Evolutionary conservation across 2,329 filamentous ascomycete species (phyloP).

Genomic region (Chrysoporthe puriensis): DNA sequence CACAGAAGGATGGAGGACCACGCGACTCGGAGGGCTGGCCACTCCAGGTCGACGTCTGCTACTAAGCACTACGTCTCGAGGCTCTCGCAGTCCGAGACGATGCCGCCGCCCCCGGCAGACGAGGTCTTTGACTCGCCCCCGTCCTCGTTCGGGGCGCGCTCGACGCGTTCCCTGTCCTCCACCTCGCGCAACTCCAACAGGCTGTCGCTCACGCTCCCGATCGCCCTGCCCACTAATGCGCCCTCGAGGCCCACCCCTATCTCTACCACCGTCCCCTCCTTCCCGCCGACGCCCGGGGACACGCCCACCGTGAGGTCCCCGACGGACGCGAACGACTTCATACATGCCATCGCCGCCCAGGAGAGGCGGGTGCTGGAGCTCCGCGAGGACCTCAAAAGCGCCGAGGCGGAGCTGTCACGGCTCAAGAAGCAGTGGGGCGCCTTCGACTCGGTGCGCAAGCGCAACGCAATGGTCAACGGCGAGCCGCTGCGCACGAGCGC

Average conservation of each 20-base stretch:
- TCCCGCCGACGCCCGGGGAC: slow-evolving; percentile 57
- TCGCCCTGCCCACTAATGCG: slow-evolving; percentile 56
- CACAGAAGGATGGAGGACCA: slow-evolving; percentile 34
- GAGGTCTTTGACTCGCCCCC: slow-evolving; percentile 42
- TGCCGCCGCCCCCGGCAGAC: slow-evolving; percentile 43
- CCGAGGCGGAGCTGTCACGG: slow-evolving; percentile 74
- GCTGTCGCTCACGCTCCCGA: slow-evolving; percentile 65
- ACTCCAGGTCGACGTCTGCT: slow-evolving; percentile 23
- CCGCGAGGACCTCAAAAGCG: slow-evolving; percentile 82
- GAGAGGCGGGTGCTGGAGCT: slow-evolving; percentile 90
- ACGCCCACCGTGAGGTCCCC: slow-evolving; percentile 48
- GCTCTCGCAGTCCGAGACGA: slow-evolving; percentile 38
- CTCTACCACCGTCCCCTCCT: slow-evolving; percentile 45
- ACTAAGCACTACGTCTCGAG: slow-evolving; percentile 29
- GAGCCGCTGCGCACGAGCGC: slow-evolving; percentile 59
- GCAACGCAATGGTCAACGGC: slow-evolving; percentile 66
- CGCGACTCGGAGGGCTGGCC: slow-evolving; percentile 28
- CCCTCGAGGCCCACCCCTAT: slow-evolving; percentile 56
- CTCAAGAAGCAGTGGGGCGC: slow-evolving; percentile 84
- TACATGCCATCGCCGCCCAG: slow-evolving; percentile 89
- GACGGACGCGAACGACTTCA: slow-evolving; percentile 67
- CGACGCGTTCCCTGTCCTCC: slow-evolving; percentile 56
- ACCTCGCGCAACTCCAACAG: slow-evolving; percentile 60
- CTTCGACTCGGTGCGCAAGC: slow-evolving; percentile 77
- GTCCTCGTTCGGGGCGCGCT: slow-evolving; percentile 44